phyloP scores from a whole-genome alignment of 768 basidiomycete species.

The Leccinum longicurvipes region DNA sequence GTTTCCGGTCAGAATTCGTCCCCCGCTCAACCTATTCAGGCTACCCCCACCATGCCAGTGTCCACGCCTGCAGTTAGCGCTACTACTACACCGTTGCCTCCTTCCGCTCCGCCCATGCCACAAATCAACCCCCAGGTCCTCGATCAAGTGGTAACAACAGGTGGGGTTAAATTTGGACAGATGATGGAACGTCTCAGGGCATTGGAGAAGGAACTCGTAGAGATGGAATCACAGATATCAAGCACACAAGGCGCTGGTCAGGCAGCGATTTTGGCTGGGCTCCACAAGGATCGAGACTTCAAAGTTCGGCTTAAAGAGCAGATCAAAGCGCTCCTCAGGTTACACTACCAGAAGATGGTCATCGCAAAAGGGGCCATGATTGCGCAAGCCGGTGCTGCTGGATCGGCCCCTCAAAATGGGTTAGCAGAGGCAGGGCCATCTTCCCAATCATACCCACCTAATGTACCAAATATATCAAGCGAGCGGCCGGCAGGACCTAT shows the following conservation, averaged over 20 bases:
- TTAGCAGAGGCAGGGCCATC: conserved; percentile 10
- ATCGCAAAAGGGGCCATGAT: conserved; percentile 11
- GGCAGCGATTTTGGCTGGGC: background rate
- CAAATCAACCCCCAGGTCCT: conserved; percentile 3
- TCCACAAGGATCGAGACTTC: conserved; percentile 8
- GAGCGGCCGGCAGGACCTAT: conserved; percentile 4
- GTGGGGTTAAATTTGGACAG: conserved; percentile 17
- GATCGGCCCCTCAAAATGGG: conserved; percentile 1
- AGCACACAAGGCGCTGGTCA: conserved; percentile 19
- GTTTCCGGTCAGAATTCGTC: conserved; percentile 4
- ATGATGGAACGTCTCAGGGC: conserved; percentile 21
- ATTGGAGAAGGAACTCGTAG: conserved; percentile 16
- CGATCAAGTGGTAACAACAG: conserved; percentile 13
- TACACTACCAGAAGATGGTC: conserved; percentile 14
- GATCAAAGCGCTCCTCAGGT: conserved; percentile 13
- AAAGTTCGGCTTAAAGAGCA: conserved; percentile 8
- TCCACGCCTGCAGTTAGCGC: conserved; percentile 11
- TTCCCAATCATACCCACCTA: conserved; percentile 7
- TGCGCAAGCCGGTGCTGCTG: conserved; percentile 3
- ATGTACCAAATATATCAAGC: background rate
- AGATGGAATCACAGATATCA: conserved; percentile 15
- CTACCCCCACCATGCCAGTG: background rate
- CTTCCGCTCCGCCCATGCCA: conserved; percentile 7
- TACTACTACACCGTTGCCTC: conserved; percentile 2
- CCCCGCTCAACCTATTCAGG: conserved; percentile 8